phyloP scores from a whole-genome alignment of 495 filamentous ascomycete genomes.

The Aspergillus olivimuriae region DNA sequence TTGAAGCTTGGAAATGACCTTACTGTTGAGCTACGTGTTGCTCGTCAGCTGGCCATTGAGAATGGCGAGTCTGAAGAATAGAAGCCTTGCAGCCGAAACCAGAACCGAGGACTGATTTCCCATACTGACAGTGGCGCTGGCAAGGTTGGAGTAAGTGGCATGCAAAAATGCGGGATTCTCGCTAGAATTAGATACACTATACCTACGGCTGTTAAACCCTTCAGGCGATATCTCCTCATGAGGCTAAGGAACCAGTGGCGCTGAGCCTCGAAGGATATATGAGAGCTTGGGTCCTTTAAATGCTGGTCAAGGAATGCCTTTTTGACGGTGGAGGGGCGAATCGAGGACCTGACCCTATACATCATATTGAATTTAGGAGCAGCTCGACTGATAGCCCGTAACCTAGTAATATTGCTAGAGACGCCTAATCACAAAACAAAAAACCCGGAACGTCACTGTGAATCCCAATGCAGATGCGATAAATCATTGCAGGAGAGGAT shows the following conservation, averaged over 20 bases:
- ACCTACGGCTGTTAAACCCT: no score
- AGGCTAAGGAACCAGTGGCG: no score
- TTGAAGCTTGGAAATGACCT: slow-evolving; percentile 88
- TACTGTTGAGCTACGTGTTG: slow-evolving; percentile 53
- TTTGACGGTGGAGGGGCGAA: no score
- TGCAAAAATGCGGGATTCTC: slow-evolving; percentile 59
- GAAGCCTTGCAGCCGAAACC: slow-evolving; percentile 31
- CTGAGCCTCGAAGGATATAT: no score
- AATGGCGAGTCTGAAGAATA: slow-evolving; percentile 44
- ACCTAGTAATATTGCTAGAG: no score
- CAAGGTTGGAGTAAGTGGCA: slow-evolving; percentile 66
- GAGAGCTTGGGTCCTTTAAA: no score
- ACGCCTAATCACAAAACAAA: neutral
- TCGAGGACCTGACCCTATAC: no score
- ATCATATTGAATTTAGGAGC: no score
- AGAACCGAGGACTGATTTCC: slow-evolving; percentile 54
- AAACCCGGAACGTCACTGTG: neutral
- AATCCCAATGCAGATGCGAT: neutral
- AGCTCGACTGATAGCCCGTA: no score
- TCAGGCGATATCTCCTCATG: no score
- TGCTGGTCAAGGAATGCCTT: no score
- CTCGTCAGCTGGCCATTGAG: slow-evolving; percentile 39
- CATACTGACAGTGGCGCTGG: slow-evolving; percentile 70
- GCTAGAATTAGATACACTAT: no score
- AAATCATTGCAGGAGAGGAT: slow-evolving; percentile 42